phyloP scores from a whole-genome alignment of 2,329 filamentous ascomycete genomes.

The Curvularia verruculosa region DNA sequence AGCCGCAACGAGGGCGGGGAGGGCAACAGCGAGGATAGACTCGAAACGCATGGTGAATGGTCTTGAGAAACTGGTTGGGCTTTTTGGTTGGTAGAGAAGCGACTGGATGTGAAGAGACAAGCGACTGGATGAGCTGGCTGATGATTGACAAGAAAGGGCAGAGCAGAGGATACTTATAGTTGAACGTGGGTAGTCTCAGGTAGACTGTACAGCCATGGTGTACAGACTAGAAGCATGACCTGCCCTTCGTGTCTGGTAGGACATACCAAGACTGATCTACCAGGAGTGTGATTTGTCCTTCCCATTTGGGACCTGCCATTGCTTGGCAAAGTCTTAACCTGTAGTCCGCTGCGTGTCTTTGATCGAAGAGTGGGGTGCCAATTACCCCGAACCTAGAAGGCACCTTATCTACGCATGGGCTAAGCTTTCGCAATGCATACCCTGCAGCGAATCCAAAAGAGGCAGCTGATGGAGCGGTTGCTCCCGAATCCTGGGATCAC shows the following conservation, averaged over 20 bases:
- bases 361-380: background rate
- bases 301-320: constrained; percentile 7
- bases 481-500: constrained; percentile 9
- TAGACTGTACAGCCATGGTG: constrained; percentile 1
- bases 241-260: constrained; percentile 8
- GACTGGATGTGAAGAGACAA: constrained; percentile 16
- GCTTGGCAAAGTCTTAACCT: constrained; percentile 19
- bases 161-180: constrained; percentile 18
- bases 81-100: constrained; percentile 1
- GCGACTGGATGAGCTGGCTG: constrained; percentile 20
- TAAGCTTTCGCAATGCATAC: constrained; percentile 10
- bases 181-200: background rate
- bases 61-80: background rate
- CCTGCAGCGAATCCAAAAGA: constrained; percentile 11
- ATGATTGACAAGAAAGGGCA: constrained; percentile 5
- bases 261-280: constrained; percentile 12
- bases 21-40: constrained; percentile 29
- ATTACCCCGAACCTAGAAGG: constrained; percentile 6
- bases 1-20: constrained; percentile 28
- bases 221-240: constrained; percentile 5
- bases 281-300: constrained; percentile 16
- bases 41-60: constrained; percentile 33
- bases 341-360: constrained; percentile 5
- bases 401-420: constrained; percentile 11
- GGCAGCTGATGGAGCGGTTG: constrained; percentile 13